These are phyloP conservation scores for Protomyces inouyei DNA, from an alignment of 1,139 yeast species.

Conservation along the genomic window DNA sequence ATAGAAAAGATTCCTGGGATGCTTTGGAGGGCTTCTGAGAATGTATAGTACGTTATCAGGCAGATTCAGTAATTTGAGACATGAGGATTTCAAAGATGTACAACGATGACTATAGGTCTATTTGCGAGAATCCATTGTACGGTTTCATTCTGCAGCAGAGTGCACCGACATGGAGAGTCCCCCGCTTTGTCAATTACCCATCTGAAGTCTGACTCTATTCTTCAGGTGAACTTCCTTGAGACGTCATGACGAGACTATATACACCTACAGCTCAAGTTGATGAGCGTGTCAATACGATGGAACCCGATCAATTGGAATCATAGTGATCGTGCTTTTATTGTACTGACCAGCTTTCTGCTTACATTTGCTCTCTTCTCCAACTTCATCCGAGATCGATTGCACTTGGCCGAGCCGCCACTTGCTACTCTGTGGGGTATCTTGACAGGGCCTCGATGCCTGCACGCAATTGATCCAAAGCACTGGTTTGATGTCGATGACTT, in stretches of 20 bases:
- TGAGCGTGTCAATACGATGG: constrained; percentile 3
- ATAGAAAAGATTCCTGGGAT: not conserved
- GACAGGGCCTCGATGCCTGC: constrained; percentile 12
- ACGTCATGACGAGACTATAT: not conserved
- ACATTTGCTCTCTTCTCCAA: constrained; percentile 15
- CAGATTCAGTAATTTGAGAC: too few relatives aligned
- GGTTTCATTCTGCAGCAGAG: too few relatives aligned
- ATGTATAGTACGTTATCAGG: too few relatives aligned
- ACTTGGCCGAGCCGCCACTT: constrained; percentile 23
- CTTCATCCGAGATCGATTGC: constrained; percentile 18
- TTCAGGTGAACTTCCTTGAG: too few relatives aligned
- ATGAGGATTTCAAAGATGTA: too few relatives aligned
- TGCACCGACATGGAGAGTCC: too few relatives aligned
- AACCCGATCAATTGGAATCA: constrained; percentile 13
- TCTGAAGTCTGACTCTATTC: too few relatives aligned
- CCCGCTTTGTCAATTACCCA: too few relatives aligned
- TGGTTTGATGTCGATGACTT: constrained; percentile 54
- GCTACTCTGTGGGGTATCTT: constrained; percentile 20
- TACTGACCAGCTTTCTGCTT: constrained; percentile 11
- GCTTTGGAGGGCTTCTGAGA: not conserved
- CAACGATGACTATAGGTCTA: too few relatives aligned
- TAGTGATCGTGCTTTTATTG: constrained; percentile 16
- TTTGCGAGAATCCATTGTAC: too few relatives aligned
- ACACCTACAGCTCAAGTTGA: not conserved
- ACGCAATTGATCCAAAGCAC: constrained; percentile 57